Evolutionary conservation across 345 rosid species (phyloP).

Genomic region (Triadica sebifera): DNA sequence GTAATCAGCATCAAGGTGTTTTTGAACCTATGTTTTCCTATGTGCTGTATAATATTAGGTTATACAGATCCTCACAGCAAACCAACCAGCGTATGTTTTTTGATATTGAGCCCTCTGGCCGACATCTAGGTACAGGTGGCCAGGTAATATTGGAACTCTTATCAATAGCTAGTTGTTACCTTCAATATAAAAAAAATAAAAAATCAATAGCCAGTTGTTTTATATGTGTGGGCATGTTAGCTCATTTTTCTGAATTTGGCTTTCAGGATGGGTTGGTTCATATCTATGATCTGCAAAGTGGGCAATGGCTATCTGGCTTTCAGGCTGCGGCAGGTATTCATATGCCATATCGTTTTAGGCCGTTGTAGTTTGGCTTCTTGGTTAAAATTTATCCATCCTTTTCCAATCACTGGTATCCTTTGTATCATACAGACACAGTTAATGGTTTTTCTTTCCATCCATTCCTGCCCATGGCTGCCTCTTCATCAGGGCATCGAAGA

Average conservation of each 20-base stretch:
- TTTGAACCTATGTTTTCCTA: background rate
- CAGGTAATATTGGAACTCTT: slow-evolving; percentile 46
- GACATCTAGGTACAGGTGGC: slow-evolving; percentile 90
- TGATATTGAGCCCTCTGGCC: slow-evolving; percentile 79
- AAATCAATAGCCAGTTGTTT: background rate
- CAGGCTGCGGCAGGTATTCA: slow-evolving; percentile 81
- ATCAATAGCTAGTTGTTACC: background rate
- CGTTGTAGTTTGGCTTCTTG: slow-evolving; percentile 5
- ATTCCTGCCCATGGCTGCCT: slow-evolving; percentile 81
- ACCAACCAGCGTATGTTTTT: slow-evolving; percentile 91
- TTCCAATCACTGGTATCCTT: slow-evolving; percentile 15
- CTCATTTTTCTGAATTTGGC: background rate
- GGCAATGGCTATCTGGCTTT: slow-evolving; percentile 82
- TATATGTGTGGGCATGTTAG: background rate
- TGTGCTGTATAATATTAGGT: slow-evolving; percentile 38
- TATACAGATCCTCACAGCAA: slow-evolving; percentile 75
- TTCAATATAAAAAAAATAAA: no score
- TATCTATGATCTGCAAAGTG: slow-evolving; percentile 83
- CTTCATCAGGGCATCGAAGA: slow-evolving; percentile 92
- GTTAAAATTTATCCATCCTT: background rate
- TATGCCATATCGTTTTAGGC: background rate
- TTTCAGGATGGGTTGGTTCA: slow-evolving; percentile 90
- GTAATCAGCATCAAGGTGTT: no score
- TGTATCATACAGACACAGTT: slow-evolving; percentile 60
- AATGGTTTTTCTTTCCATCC: slow-evolving; percentile 91